phyloP scores from a whole-genome alignment of 2,329 filamentous ascomycete genomes.

The Davidsoniella australis region DNA sequence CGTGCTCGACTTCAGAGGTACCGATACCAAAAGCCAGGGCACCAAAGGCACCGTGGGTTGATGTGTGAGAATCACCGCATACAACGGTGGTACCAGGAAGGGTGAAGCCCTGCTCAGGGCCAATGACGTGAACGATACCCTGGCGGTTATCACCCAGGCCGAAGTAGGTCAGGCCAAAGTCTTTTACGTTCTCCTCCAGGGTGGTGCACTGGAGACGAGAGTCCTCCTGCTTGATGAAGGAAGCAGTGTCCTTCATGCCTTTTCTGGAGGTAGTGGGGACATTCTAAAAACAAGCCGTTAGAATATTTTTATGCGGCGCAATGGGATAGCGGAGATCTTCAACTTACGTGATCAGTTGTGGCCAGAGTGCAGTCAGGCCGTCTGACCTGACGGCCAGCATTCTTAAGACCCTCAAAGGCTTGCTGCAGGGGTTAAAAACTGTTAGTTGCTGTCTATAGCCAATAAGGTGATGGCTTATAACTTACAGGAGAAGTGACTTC shows the following conservation, averaged over 20 bases:
- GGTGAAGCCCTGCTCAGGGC: conserved; percentile 96
- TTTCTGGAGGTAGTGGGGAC: conserved; percentile 84
- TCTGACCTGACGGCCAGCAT: conserved; percentile 73
- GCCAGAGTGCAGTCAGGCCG: conserved; percentile 92
- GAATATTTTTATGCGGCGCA: conserved; percentile 8
- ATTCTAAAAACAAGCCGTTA: conserved; percentile 42
- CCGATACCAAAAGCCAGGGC: conserved; percentile 92
- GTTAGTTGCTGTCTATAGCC: conserved; percentile 12
- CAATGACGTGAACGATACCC: conserved; percentile 96
- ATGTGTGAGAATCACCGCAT: conserved; percentile 95
- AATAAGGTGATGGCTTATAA: conserved; percentile 12
- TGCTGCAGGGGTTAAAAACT: conserved; percentile 38
- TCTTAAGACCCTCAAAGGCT: conserved; percentile 91
- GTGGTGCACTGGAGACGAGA: conserved; percentile 88
- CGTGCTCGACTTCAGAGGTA: conserved; percentile 96
- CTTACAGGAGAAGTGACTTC: conserved; percentile 92
- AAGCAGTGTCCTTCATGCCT: conserved; percentile 79
- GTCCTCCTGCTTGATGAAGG: conserved; percentile 89
- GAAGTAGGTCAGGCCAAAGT: conserved; percentile 93
- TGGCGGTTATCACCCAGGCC: conserved; percentile 91
- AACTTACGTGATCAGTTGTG: conserved; percentile 84
- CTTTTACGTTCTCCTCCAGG: conserved; percentile 92
- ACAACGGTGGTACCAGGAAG: conserved; percentile 92
- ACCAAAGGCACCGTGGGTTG: conserved; percentile 93
- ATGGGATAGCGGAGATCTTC: background rate